Conservation (phyloP, 2,329 filamentous ascomycete genomes). For the Calonectria montana region DNA sequence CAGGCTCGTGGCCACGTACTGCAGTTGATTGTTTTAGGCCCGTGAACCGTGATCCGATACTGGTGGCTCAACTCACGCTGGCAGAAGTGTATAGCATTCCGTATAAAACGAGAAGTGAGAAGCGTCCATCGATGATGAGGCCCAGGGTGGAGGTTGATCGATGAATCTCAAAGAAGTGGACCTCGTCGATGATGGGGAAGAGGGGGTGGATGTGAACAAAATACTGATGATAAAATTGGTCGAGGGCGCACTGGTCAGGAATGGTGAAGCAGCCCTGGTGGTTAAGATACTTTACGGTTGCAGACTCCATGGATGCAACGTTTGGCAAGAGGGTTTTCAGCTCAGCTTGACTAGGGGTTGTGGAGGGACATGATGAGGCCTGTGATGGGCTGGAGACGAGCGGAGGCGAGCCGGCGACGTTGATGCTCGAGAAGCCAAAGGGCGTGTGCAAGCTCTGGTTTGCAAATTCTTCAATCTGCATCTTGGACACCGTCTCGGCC, state of each 20-base stretch:
- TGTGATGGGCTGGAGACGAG: background rate
- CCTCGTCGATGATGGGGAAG: slow-evolving; percentile 13
- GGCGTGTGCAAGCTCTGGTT: slow-evolving; percentile 2
- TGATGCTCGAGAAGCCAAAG: background rate
- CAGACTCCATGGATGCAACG: slow-evolving; percentile 8
- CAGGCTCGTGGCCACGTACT: slow-evolving; percentile 21
- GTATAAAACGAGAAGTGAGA: slow-evolving; percentile 16
- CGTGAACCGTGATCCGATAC: background rate
- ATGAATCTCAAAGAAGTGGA: slow-evolving; percentile 14
- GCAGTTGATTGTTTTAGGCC: background rate
- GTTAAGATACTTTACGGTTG: background rate
- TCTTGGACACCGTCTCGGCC: background rate
- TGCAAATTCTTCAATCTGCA: background rate
- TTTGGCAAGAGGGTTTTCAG: background rate
- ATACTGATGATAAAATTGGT: slow-evolving; percentile 11
- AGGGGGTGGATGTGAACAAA: slow-evolving; percentile 17
- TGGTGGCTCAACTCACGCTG: slow-evolving; percentile 6
- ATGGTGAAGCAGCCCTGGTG: slow-evolving; percentile 18
- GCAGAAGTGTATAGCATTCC: slow-evolving; percentile 20
- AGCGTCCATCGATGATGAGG: slow-evolving; percentile 3
- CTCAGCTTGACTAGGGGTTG: background rate
- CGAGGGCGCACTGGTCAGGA: background rate
- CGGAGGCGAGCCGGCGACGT: background rate
- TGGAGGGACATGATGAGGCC: background rate
- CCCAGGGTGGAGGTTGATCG: slow-evolving; percentile 3